phyloP scores from a whole-genome alignment of 2,329 filamentous ascomycete genomes.

The Pyrenochaeta sp. region DNA sequence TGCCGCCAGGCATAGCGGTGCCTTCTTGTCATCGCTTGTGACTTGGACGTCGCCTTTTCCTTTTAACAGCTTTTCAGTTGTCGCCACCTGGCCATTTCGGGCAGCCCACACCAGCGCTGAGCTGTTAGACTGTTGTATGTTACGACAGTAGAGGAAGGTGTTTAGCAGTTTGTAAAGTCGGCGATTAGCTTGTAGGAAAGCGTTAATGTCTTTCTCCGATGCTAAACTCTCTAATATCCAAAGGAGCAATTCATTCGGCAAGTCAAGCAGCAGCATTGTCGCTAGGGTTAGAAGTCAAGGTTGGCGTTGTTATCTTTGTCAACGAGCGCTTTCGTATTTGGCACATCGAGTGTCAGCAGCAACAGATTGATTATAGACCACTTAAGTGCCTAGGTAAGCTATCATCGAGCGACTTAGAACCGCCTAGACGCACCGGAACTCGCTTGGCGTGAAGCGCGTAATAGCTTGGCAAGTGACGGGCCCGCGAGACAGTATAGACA shows the following conservation, averaged over 20 bases:
- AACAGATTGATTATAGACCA: too few species aligned
- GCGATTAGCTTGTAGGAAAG: neutral
- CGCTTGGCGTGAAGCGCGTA: too few species aligned
- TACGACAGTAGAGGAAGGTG: neutral
- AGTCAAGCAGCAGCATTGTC: neutral
- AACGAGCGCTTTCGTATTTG: too few species aligned
- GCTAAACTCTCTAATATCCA: neutral
- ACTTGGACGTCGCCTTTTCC: neutral
- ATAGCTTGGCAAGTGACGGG: too few species aligned
- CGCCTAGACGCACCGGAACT: too few species aligned
- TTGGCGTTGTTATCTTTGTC: too few species aligned
- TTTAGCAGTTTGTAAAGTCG: neutral
- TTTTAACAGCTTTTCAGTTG: neutral
- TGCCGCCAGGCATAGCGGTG: neutral
- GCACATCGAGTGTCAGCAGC: too few species aligned
- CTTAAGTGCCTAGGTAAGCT: too few species aligned
- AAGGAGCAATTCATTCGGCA: neutral
- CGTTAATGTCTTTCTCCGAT: slow-evolving; percentile 1
- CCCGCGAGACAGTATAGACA: too few species aligned
- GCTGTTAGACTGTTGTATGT: neutral
- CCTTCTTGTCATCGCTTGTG: neutral
- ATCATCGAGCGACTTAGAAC: too few species aligned
- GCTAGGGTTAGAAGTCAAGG: too few species aligned
- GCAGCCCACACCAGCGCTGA: slow-evolving; percentile 1
- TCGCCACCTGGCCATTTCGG: neutral